phyloP scores from a whole-genome alignment of 371 early-diverging fungal species.

The Rhizopus microsporus region DNA sequence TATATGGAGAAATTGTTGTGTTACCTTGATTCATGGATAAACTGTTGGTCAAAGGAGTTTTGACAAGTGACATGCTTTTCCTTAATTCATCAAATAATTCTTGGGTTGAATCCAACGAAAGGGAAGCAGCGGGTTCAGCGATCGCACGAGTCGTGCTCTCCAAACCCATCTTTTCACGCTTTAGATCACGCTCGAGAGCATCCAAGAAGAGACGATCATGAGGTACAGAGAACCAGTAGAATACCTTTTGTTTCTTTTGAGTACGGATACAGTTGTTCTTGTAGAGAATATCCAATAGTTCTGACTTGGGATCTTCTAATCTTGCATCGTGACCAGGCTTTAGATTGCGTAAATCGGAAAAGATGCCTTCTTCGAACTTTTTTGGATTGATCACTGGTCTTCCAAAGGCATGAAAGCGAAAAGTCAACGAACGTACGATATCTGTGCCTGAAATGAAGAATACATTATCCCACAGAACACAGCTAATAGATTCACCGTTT shows the following conservation, averaged over 20 bases:
- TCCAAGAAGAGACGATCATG: constrained; percentile 97
- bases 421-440: constrained; percentile 95
- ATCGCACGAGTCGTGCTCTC: constrained; percentile 78
- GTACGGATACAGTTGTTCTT: constrained; percentile 98
- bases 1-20: background rate
- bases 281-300: constrained; percentile 97
- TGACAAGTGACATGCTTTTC: constrained; percentile 32
- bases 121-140: constrained; percentile 61
- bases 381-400: constrained; percentile 90
- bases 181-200: constrained; percentile 98
- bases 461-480: constrained; percentile 87
- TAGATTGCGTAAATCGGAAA: constrained; percentile 95
- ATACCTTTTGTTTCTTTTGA: constrained; percentile 99
- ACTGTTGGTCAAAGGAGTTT: constrained; percentile 8
- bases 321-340: constrained; percentile 98
- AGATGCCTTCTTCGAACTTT: constrained; percentile 99
- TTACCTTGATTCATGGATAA: constrained; percentile 19
- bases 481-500: constrained; percentile 86
- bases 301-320: constrained; percentile 95
- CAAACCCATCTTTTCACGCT: constrained; percentile 88
- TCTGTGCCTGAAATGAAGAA: constrained; percentile 98
- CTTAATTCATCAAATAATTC: constrained; percentile 63
- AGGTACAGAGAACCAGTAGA: constrained; percentile 98
- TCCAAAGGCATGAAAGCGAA: constrained; percentile 92
- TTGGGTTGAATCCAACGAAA: constrained; percentile 65